Evolutionary conservation across 106 monocot genomes (phyloP).

Genomic region (Allium sativum): DNA sequence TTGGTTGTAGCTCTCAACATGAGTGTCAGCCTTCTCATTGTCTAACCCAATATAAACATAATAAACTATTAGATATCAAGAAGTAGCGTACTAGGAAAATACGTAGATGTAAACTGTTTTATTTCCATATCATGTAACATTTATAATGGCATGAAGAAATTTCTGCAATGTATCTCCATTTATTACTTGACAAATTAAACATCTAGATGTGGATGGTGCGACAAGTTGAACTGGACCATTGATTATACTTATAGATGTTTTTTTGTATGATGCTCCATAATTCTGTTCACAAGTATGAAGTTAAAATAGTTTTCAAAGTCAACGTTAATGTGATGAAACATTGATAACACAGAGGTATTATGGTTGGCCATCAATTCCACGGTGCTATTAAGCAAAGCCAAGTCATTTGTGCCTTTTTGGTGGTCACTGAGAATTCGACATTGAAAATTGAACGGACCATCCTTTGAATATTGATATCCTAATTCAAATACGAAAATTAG

Average conservation of each 20-base stretch:
- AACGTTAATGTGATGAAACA: neutral
- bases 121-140: neutral
- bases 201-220: slow-evolving; percentile 1
- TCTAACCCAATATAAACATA: slow-evolving; percentile 20
- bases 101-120: neutral
- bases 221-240: slow-evolving; percentile 48
- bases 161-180: slow-evolving; percentile 54
- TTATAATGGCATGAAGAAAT: neutral
- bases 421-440: slow-evolving; percentile 15
- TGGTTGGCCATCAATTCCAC: slow-evolving; percentile 53
- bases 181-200: slow-evolving; percentile 33
- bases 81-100: too few species aligned
- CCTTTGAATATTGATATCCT: slow-evolving; percentile 37
- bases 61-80: neutral
- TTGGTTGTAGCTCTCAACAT: neutral
- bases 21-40: slow-evolving; percentile 7
- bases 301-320: too few species aligned
- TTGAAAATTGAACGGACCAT: slow-evolving; percentile 29
- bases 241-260: slow-evolving; percentile 33
- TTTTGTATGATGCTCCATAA: slow-evolving; percentile 51
- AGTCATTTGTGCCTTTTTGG: slow-evolving; percentile 36
- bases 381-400: slow-evolving; percentile 62
- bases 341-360: neutral
- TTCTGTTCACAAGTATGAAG: slow-evolving; percentile 27
- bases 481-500: neutral